Percentiles rank a stretch among this genome's conserved stretches.
Evolutionary conservation across 306 rosid species (phyloP).

Genomic region (Herpetospermum pedunculosum): DNA sequence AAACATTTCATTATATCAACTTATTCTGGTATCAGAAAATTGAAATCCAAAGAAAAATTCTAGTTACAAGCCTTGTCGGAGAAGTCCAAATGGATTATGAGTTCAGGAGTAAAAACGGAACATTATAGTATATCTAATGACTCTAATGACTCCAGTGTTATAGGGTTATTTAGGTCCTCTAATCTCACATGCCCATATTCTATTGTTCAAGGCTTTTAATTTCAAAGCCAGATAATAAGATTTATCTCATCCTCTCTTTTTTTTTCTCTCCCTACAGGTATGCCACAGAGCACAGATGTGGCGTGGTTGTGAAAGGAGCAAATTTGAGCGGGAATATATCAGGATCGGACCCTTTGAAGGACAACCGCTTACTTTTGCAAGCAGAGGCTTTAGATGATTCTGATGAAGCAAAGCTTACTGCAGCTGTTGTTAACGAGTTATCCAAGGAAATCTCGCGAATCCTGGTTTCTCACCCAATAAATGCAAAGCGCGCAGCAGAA

Average conservation of each 20-base stretch:
- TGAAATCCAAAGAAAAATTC: neutral
- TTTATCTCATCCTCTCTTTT: neutral
- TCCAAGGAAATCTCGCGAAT: conserved; percentile 85
- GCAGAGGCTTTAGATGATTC: conserved; percentile 79
- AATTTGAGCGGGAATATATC: conserved; percentile 87
- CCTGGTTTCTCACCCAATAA: conserved; percentile 75
- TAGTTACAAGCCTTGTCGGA: neutral
- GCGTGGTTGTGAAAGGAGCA: conserved; percentile 93
- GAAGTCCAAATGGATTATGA: neutral
- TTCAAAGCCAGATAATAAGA: neutral
- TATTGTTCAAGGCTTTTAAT: neutral
- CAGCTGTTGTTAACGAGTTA: conserved; percentile 65
- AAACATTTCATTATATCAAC: neutral
- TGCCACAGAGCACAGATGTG: conserved; percentile 98
- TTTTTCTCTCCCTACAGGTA: conserved; percentile 33
- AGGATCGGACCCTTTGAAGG: conserved; percentile 89
- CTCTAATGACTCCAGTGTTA: neutral
- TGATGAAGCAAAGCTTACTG: conserved; percentile 74
- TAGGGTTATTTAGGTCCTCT: neutral
- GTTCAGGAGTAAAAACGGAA: neutral
- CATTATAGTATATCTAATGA: neutral
- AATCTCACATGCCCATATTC: neutral
- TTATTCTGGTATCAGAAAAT: neutral
- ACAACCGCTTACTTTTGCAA: conserved; percentile 82
- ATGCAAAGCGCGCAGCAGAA: conserved; percentile 64